Conservation (phyloP, 306 rosid genomes). For the Cicer cuneatum region DNA sequence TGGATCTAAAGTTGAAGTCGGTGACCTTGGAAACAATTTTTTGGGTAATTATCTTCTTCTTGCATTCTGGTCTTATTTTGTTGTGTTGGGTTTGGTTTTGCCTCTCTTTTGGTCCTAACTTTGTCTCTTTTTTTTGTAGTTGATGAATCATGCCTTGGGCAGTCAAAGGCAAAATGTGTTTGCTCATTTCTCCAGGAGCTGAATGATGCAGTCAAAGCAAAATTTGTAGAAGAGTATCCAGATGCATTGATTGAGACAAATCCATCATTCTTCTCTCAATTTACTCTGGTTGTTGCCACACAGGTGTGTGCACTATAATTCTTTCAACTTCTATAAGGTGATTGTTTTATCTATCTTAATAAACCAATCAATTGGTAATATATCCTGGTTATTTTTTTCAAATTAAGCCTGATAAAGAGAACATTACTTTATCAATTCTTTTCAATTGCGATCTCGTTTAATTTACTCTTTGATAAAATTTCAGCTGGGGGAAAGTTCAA, state of each 20-base stretch:
- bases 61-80: not conserved
- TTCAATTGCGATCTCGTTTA: slow-evolving; percentile 39
- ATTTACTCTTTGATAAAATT: slow-evolving; percentile 40
- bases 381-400: not conserved
- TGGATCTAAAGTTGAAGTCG: slow-evolving; percentile 87
- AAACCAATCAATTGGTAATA: slow-evolving; percentile 22
- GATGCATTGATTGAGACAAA: slow-evolving; percentile 79
- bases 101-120: slow-evolving; percentile 33
- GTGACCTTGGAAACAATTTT: slow-evolving; percentile 96
- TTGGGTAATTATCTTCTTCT: slow-evolving; percentile 62
- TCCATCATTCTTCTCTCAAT: slow-evolving; percentile 91
- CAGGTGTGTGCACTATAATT: slow-evolving; percentile 63
- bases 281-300: slow-evolving; percentile 89
- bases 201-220: slow-evolving; percentile 94
- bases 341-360: slow-evolving; percentile 1
- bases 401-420: not conserved
- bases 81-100: not conserved
- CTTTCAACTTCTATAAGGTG: slow-evolving; percentile 13
- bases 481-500: slow-evolving; percentile 85
- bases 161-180: slow-evolving; percentile 90
- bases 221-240: slow-evolving; percentile 88
- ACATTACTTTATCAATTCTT: slow-evolving; percentile 14
- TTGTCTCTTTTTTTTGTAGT: slow-evolving; percentile 51
- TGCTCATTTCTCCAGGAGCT: slow-evolving; percentile 97
- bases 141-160: slow-evolving; percentile 84